Base-by-base conservation (phyloP, 371 early-diverging fungal genomes). In the Amoeboaphelidium occidentale region DNA sequence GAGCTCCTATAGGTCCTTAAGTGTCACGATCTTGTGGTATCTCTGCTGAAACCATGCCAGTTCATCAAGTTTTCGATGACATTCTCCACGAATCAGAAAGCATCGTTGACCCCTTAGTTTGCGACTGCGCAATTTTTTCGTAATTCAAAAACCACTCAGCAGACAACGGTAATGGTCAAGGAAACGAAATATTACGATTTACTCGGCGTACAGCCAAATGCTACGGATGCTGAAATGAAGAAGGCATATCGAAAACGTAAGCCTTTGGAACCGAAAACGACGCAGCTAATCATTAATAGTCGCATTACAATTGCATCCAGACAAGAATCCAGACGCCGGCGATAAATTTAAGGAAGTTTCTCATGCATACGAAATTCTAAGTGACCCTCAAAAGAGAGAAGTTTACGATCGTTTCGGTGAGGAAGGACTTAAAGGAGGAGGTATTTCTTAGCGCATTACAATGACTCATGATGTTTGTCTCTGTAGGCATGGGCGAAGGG, bases 301-400 rank as follows among this genome's bases (percentile, higher is more conserved):
- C 39, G 94, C 96, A 23, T 71, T 85, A 51, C 79, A 79, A 53
- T 87, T 82, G 65, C 98, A 98, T 65, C 97, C 86, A 45, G 94
- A 90, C 65, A 87, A 87, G 63, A 85, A 88, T 60, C 77, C 85
- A 6, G 72, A 76, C 13, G 88, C 90, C 25, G 88, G 84, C 55
- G 83, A 83, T 46, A 81, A 72, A 50, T 93, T 92, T 61, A 88
- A 90, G 54, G 62, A 69, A 17, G 55, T 96, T 2, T 75, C 81
- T 23, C 81, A 84, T 55, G 99, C 99, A 2, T 98, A 93, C 65
- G 89, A 88, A 53, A 73, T 91, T 23, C 68, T 98, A 17, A 81
- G 84, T 13, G 89, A 92, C 61, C 69, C 79, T 0, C 73, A 90
- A 50, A 76, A 79, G 57, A 72, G 91, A 50, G 76, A 76, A 25